phyloP scores from a whole-genome alignment of 208 protist genomes.

The Hexamita inflata region DNA sequence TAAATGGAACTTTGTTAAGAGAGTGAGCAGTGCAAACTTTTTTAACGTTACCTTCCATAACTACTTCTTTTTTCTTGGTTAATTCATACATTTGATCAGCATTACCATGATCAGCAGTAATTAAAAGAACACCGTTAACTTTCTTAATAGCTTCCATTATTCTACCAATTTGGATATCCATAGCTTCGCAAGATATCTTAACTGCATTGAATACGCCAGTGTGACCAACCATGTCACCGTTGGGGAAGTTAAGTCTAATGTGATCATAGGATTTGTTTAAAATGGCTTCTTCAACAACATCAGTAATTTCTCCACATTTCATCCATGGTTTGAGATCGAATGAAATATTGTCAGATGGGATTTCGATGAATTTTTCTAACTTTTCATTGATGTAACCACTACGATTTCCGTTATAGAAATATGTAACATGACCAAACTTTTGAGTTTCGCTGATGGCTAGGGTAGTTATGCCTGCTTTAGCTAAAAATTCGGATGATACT shows the following conservation, averaged over 20 bases:
- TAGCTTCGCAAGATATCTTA: conserved; percentile 57
- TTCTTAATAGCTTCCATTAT: conserved; percentile 62
- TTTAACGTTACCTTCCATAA: conserved; percentile 55
- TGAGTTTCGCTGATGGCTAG: conserved; percentile 78
- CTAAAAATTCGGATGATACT: conserved; percentile 68
- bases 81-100: conserved; percentile 74
- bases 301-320: conserved; percentile 73
- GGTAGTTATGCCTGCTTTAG: conserved; percentile 58
- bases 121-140: conserved; percentile 62
- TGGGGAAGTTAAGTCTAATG: conserved; percentile 74
- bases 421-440: conserved; percentile 81
- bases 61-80: no score
- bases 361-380: conserved; percentile 67
- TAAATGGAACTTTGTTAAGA: conserved; percentile 67
- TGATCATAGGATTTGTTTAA: conserved; percentile 66
- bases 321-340: conserved; percentile 60
- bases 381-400: conserved; percentile 64
- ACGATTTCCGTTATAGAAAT: conserved; percentile 85
- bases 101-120: conserved; percentile 80
- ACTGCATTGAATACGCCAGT: conserved; percentile 68
- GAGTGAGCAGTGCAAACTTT: conserved; percentile 71
- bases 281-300: conserved; percentile 62
- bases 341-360: conserved; percentile 60
- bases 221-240: conserved; percentile 83
- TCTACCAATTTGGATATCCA: conserved; percentile 61